phyloP scores from a whole-genome alignment of 2,329 filamentous ascomycete species.

The Monilinia fructigena region DNA sequence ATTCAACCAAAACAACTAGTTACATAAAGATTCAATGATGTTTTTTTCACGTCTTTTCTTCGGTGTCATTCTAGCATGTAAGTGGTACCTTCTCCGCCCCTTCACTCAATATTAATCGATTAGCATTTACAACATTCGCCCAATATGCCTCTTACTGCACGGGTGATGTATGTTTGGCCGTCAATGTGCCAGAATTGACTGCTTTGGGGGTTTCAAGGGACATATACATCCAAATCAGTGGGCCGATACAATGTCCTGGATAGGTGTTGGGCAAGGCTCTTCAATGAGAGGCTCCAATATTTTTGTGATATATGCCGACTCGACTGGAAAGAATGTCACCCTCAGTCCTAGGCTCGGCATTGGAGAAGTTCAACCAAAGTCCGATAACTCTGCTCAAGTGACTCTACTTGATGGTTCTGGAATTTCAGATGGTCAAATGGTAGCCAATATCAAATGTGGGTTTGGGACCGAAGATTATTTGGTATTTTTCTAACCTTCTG shows the following conservation, averaged over 20 bases:
- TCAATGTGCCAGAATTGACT: slow-evolving; percentile 55
- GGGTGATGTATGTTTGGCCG: slow-evolving; percentile 42
- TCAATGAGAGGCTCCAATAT: slow-evolving; percentile 57
- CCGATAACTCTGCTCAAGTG: slow-evolving; percentile 46
- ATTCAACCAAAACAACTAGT: background rate
- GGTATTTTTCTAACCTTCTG: slow-evolving; percentile 17
- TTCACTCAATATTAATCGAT: background rate
- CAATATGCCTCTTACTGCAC: slow-evolving; percentile 32
- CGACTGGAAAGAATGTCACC: slow-evolving; percentile 54
- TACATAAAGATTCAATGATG: background rate
- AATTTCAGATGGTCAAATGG: slow-evolving; percentile 52
- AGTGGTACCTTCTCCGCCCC: background rate
- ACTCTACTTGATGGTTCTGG: slow-evolving; percentile 54
- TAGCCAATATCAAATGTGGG: slow-evolving; percentile 55
- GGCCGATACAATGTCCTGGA: slow-evolving; percentile 52
- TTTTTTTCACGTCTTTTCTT: background rate
- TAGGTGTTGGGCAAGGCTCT: slow-evolving; percentile 55
- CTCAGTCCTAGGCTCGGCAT: slow-evolving; percentile 51
- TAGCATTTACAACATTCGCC: slow-evolving; percentile 29
- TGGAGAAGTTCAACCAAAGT: slow-evolving; percentile 46
- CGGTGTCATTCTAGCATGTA: slow-evolving; percentile 12
- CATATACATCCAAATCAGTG: slow-evolving; percentile 57
- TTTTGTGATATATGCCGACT: slow-evolving; percentile 56
- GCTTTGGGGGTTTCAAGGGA: slow-evolving; percentile 51
- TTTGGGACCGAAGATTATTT: background rate